These are phyloP conservation scores for Neltuma alba DNA, from an alignment of 306 rosid species.

Conservation along the genomic window DNA sequence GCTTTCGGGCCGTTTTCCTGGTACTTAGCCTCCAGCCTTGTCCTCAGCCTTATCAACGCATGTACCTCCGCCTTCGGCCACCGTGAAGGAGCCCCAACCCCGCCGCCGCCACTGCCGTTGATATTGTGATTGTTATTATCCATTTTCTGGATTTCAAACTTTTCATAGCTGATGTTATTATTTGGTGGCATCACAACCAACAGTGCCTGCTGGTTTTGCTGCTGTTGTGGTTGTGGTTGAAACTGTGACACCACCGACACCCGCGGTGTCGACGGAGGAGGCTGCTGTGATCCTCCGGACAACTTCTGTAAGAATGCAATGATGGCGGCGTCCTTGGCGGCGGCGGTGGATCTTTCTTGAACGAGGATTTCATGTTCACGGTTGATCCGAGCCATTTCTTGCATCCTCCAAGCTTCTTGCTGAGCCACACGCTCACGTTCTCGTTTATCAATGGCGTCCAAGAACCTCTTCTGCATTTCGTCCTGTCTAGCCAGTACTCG, in stretches of 20 bases:
- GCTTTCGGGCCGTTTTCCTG: conserved; percentile 80
- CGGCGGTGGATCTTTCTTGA: conserved; percentile 71
- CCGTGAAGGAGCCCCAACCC: conserved; percentile 27
- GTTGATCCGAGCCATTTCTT: conserved; percentile 67
- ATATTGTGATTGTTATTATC: conserved; percentile 6
- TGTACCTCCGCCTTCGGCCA: conserved; percentile 72
- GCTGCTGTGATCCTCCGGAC: conserved; percentile 26
- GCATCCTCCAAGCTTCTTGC: conserved; percentile 72
- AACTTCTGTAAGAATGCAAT: conserved; percentile 65
- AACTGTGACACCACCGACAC: neutral
- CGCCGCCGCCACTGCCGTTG: neutral
- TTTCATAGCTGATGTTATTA: neutral
- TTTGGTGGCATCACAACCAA: neutral
- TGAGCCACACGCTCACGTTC: conserved; percentile 62
- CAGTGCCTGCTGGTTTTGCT: neutral
- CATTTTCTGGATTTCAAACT: conserved; percentile 28
- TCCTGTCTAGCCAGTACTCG: conserved; percentile 78
- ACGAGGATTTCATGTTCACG: conserved; percentile 64
- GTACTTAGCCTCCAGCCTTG: conserved; percentile 65
- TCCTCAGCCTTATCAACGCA: conserved; percentile 64
- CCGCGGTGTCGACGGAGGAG: neutral
- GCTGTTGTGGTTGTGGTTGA: neutral
- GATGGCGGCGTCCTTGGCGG: conserved; percentile 75
- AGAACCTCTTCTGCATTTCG: conserved; percentile 70
- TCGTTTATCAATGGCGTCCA: conserved; percentile 66